Conservation (phyloP, 768 basidiomycete genomes). For the Omphalotus guepiniiformis region DNA sequence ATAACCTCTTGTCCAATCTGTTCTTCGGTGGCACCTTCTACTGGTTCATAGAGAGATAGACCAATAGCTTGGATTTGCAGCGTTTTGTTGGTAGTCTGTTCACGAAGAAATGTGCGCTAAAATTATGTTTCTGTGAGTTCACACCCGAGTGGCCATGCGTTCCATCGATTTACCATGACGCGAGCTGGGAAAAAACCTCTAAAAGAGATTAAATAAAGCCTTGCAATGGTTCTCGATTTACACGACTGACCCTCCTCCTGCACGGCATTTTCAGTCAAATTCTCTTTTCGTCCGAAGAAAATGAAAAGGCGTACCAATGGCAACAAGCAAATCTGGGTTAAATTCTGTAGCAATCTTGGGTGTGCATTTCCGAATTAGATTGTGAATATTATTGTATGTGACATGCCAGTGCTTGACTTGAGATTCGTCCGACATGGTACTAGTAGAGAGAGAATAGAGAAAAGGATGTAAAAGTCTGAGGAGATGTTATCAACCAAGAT, state of each 20-base stretch:
- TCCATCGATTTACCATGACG: slow-evolving; percentile 53
- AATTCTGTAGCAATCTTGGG: slow-evolving; percentile 70
- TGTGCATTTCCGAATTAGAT: slow-evolving; percentile 68
- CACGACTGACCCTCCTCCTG: slow-evolving; percentile 76
- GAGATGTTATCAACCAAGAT: no score
- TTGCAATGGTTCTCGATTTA: neutral
- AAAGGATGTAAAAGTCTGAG: no score
- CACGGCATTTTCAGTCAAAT: slow-evolving; percentile 12
- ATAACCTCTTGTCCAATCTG: slow-evolving; percentile 82
- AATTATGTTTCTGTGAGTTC: slow-evolving; percentile 6
- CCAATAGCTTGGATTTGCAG: slow-evolving; percentile 97
- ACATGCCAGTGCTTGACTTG: slow-evolving; percentile 59
- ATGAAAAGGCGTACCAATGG: slow-evolving; percentile 58
- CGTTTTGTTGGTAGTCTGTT: slow-evolving; percentile 62
- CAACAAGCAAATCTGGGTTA: slow-evolving; percentile 82
- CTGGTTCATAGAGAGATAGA: slow-evolving; percentile 88
- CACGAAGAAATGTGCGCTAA: slow-evolving; percentile 82
- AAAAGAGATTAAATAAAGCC: slow-evolving; percentile 16
- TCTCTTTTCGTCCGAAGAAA: neutral
- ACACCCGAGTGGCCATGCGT: neutral
- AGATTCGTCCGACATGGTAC: slow-evolving; percentile 33
- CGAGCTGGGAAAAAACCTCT: slow-evolving; percentile 97
- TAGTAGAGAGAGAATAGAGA: slow-evolving; percentile 1
- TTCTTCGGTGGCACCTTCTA: slow-evolving; percentile 70
- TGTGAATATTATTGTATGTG: slow-evolving; percentile 94